Evolutionary conservation across 176 grass and related monocot species (phyloP).

Genomic region (Zizania latifolia): DNA sequence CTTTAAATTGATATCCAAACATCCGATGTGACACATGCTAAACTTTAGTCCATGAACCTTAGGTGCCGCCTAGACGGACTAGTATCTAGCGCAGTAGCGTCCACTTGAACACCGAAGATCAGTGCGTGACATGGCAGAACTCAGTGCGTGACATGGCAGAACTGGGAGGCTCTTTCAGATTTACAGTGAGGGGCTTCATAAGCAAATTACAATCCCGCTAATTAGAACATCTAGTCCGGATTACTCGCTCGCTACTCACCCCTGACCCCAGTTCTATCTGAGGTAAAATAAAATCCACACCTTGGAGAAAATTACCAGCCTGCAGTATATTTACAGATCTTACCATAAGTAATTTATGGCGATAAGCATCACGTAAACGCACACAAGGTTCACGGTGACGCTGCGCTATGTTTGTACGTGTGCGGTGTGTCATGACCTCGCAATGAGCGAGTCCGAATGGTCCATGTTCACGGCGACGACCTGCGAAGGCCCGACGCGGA

Average conservation of each 20-base stretch:
- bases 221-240: slow-evolving; percentile 17
- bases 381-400: not conserved
- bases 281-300: slow-evolving; percentile 37
- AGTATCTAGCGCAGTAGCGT: no score
- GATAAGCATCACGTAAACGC: slow-evolving; percentile 6
- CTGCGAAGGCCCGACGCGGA: slow-evolving; percentile 64
- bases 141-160: no score
- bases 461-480: slow-evolving; percentile 67
- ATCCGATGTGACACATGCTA: no score
- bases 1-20: no score
- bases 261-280: slow-evolving; percentile 25
- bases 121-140: no score
- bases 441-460: slow-evolving; percentile 39
- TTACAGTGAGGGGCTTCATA: slow-evolving; percentile 27
- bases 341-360: slow-evolving; percentile 14
- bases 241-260: slow-evolving; percentile 25
- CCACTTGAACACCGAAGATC: no score
- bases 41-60: no score
- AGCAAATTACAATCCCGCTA: slow-evolving; percentile 35
- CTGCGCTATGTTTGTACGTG: not conserved
- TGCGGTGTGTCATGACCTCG: slow-evolving; percentile 38
- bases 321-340: slow-evolving; percentile 61
- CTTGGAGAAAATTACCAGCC: slow-evolving; percentile 17
- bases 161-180: slow-evolving; percentile 9
- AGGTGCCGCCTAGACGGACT: no score